Evolutionary conservation across 805 yeast genomes (phyloP), one percentile per base, ranked within the genome.

Genomic region (Candida yuanshanica): DNA sequence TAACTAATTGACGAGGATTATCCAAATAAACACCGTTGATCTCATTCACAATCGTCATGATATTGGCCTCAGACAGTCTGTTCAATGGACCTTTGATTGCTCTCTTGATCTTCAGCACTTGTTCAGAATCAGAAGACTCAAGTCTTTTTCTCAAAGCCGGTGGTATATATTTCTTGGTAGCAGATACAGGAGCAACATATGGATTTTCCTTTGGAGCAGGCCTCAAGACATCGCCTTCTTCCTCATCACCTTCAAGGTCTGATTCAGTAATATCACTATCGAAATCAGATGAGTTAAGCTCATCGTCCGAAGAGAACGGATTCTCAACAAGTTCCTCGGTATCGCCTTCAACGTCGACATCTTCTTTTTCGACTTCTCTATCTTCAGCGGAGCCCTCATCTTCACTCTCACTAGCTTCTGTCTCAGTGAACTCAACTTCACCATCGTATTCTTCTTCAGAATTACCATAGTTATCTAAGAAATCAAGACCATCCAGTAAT

Each of bases 1-100:
- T 88, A 17, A 89, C 95, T n/a, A 74, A 58, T 41, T 87, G 89
- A 49, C 96, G 74, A 4, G 99, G 81, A 51, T 87, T 70, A 7
- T 70, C 70, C 47, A 70, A 62, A 53, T 77, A 93, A 1, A 87
- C 62, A 0, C 68, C 69, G 51, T 79, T 80, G 39, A 93, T 64
- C 20, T 86, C 87, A 44, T 75, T 72, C 17, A 84, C 78, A 39
- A 90, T 86, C 2, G 81, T 66, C 11, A 75, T 67, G 22, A 90
- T 68, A 47, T 90, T 93, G 1, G 95, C 79, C 52, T 91, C 98
- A 1, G 96, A 84, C n/a, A 93, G 70, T 60, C 80, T 83, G 60
- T 93, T 93, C 53, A 93, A 67, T 1, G 88, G 79, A 44, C 97
- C 90, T 53, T 89, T 93, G 36, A 90, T 73, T 5, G 77, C 65